Base-by-base conservation (phyloP, 1,284 basidiomycete species). In the Austropuccinia psidii region DNA sequence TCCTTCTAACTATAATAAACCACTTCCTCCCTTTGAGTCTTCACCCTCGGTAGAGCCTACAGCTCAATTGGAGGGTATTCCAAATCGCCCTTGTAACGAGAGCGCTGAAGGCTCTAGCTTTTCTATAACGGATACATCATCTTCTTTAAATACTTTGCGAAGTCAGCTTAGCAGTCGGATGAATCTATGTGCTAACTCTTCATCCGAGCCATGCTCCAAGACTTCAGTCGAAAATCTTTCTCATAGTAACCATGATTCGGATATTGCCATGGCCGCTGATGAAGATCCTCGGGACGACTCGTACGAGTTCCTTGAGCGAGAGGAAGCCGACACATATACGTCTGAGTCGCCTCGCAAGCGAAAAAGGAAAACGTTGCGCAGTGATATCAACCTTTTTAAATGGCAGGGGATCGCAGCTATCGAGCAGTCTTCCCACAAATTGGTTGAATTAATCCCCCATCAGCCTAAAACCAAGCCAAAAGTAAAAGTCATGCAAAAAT, bases 241-340 rank as follows among this genome's bases (percentile, higher is more conserved):
- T 15, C n/a, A n/a, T n/a, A 65, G 45, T 33, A 33, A 43, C 33
- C 24, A 24, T 50, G 62, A 37, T n/a, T 24, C 29, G 24, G 45
- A 65, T 27, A 21, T 50, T 21, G 61, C 58, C 33, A 72, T 72
- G 15, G 57, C 7, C 21, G 68, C 60, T 31, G 68, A 60, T 4
- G 68, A 72, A 27, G 55, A 58, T 39, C 43, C 41, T 24, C 43
- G 29, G 17, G 68, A 72, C 29, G 33, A 49, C 21, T 72, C 68
- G 4, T 72, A 72, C n/a, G 68, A 72, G 35, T 60, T 72, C 21
- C 47, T 72, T 4, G 68, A 72, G 52, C 41, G 57, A n/a, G 55
- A 57, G 29, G 55, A 72, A 43, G 43, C 55, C 11, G 54, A 72
- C n/a, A 49, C 41, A 24, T 37, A 49, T 41, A 33, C 45, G 9